phyloP scores from a whole-genome alignment of 441 rosid genomes.

The Adansonia rubrostipa region DNA sequence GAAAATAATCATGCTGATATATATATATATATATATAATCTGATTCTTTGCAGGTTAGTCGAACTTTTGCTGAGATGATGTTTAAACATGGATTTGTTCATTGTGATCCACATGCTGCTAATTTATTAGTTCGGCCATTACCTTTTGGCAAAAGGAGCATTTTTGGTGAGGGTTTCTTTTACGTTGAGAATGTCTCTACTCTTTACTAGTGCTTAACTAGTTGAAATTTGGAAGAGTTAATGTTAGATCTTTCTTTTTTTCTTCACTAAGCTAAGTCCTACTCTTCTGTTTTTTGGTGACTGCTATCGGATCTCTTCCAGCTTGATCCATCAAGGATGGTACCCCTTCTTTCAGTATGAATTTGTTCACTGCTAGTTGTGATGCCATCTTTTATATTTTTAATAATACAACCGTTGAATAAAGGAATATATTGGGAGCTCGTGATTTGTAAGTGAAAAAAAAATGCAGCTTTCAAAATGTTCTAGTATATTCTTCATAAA shows the following conservation, averaged over 20 bases:
- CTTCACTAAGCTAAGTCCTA: not conserved
- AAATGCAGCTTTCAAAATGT: not conserved
- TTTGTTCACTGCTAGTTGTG: conserved; percentile 6
- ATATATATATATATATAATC: not conserved
- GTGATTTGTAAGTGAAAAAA: not conserved
- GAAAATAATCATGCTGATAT: too few relatives aligned
- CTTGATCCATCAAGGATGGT: not conserved
- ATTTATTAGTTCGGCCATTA: conserved; percentile 80
- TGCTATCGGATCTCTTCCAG: not conserved
- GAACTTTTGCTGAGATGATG: conserved; percentile 95
- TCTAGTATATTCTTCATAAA: not conserved
- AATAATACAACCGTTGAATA: not conserved
- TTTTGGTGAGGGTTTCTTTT: conserved; percentile 52
- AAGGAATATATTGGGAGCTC: conserved; percentile 6
- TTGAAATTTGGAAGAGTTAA: not conserved
- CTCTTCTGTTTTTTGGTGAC: not conserved
- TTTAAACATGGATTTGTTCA: conserved; percentile 97
- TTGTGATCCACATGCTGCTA: conserved; percentile 99
- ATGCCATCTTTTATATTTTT: not conserved
- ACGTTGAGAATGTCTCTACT: conserved; percentile 19
- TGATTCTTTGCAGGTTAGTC: conserved; percentile 70
- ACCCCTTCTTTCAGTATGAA: not conserved
- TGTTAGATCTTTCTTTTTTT: not conserved
- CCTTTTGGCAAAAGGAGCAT: conserved; percentile 62
- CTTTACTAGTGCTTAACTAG: not conserved